phyloP scores from a whole-genome alignment of 129 eudicot species.

The Arctium minus region DNA sequence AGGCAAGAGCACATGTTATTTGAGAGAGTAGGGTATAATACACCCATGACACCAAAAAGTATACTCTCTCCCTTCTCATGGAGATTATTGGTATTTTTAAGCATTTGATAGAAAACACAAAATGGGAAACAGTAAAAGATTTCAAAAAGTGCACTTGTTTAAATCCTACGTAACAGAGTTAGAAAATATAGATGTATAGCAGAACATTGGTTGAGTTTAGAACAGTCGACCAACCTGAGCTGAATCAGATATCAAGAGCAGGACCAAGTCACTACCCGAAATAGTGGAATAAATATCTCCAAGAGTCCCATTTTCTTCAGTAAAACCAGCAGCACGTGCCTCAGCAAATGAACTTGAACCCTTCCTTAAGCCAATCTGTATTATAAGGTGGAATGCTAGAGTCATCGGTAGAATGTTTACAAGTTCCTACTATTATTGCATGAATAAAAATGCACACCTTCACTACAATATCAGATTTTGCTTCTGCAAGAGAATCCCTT shows the following conservation, averaged over 20 bases:
- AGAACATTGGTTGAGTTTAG: not conserved
- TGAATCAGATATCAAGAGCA: slow-evolving; percentile 77
- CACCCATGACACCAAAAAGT: too few species aligned
- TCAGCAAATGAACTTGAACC: slow-evolving; percentile 77
- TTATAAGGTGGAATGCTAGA: not conserved
- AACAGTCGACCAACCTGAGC: slow-evolving; percentile 58
- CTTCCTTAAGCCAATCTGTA: slow-evolving; percentile 73
- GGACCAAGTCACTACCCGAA: slow-evolving; percentile 68
- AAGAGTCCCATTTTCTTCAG: slow-evolving; percentile 70
- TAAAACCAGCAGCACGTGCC: slow-evolving; percentile 79
- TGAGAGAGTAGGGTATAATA: too few species aligned
- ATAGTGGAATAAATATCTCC: slow-evolving; percentile 72
- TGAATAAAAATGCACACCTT: slow-evolving; percentile 28
- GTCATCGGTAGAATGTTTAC: not conserved
- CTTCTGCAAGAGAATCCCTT: slow-evolving; percentile 57
- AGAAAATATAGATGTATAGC: too few species aligned
- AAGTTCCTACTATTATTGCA: not conserved
- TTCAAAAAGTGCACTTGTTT: not conserved
- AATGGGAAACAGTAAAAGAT: not conserved
- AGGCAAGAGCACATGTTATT: too few species aligned
- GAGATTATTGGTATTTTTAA: too few species aligned
- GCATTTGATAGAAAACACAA: too few species aligned
- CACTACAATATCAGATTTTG: slow-evolving; percentile 52
- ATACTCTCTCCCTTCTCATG: too few species aligned
- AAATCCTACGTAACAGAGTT: too few species aligned